These are phyloP conservation scores for Penicillium capsulatum DNA, from an alignment of 2,329 filamentous ascomycete genomes.

Conservation along the genomic window DNA sequence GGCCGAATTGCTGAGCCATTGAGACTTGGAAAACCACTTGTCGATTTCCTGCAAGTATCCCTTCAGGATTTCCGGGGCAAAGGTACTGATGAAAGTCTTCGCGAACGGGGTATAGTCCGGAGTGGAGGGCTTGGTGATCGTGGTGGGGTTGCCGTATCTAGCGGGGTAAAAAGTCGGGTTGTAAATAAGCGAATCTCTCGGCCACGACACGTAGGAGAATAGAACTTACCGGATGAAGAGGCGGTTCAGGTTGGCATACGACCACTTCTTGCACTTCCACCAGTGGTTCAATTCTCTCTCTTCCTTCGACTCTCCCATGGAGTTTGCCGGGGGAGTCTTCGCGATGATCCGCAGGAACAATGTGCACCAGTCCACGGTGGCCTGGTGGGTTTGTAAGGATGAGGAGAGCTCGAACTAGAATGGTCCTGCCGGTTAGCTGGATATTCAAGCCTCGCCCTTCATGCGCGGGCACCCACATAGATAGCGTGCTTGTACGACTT, in stretches of 20 bases:
- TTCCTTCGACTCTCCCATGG: constrained; percentile 72
- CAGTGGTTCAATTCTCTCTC: constrained; percentile 93
- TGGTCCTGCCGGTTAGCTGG: background rate
- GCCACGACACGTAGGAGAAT: background rate
- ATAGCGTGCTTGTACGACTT: constrained; percentile 99
- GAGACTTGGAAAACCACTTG: constrained; percentile 91
- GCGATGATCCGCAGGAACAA: constrained; percentile 87
- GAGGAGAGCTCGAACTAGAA: constrained; percentile 76
- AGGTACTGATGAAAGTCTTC: constrained; percentile 83
- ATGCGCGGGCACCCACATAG: constrained; percentile 60
- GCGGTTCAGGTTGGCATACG: constrained; percentile 94
- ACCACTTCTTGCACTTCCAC: constrained; percentile 99
- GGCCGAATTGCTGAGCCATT: constrained; percentile 92
- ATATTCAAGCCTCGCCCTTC: no score
- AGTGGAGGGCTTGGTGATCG: constrained; percentile 67
- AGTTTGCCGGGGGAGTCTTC: constrained; percentile 73
- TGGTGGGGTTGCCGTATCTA: constrained; percentile 84
- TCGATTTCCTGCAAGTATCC: constrained; percentile 92
- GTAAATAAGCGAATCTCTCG: constrained; percentile 2
- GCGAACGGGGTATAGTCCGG: constrained; percentile 77
- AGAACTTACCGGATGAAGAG: constrained; percentile 75
- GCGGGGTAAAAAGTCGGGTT: constrained; percentile 8
- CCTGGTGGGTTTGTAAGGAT: constrained; percentile 71
- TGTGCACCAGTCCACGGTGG: constrained; percentile 93
- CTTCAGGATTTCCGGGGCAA: constrained; percentile 94